These are phyloP conservation scores for Orbilia ellipsospora DNA, from an alignment of 2,329 filamentous ascomycete species.

Conservation along the genomic window DNA sequence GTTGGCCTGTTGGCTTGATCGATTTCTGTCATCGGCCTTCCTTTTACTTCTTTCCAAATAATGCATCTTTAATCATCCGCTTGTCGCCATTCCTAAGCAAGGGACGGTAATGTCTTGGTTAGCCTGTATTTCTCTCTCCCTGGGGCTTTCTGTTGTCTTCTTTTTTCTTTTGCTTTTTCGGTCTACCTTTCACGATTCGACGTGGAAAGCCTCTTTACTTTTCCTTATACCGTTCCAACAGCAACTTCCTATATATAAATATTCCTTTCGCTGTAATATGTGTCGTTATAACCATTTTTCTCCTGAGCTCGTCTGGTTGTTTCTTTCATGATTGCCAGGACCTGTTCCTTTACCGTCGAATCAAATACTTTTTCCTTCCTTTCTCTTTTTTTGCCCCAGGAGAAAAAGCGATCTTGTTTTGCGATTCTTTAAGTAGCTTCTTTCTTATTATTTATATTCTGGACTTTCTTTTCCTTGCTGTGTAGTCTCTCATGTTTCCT, in stretches of 20 bases:
- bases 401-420: conserved; percentile 59
- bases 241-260: conserved; percentile 52
- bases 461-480: conserved; percentile 7
- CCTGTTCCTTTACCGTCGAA: conserved; percentile 17
- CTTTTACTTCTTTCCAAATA: conserved; percentile 37
- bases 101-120: conserved; percentile 49
- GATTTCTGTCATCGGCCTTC: conserved; percentile 4
- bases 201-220: conserved; percentile 39
- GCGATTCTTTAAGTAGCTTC: conserved; percentile 6
- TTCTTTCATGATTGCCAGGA: no score
- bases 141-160: conserved; percentile 42
- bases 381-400: conserved; percentile 55
- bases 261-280: conserved; percentile 61
- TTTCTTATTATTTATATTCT: neutral
- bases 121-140: conserved; percentile 54
- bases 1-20: no score
- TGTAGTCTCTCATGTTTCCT: conserved; percentile 19
- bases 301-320: conserved; percentile 28
- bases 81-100: conserved; percentile 42
- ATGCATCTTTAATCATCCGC: conserved; percentile 54
- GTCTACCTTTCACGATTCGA: conserved; percentile 40
- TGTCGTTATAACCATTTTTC: conserved; percentile 61
- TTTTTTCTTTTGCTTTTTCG: conserved; percentile 10
- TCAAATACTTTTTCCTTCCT: conserved; percentile 56
- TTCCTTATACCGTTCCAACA: conserved; percentile 19